Conservation (phyloP, 179 eudicot species). For the Camellia oleifera region DNA sequence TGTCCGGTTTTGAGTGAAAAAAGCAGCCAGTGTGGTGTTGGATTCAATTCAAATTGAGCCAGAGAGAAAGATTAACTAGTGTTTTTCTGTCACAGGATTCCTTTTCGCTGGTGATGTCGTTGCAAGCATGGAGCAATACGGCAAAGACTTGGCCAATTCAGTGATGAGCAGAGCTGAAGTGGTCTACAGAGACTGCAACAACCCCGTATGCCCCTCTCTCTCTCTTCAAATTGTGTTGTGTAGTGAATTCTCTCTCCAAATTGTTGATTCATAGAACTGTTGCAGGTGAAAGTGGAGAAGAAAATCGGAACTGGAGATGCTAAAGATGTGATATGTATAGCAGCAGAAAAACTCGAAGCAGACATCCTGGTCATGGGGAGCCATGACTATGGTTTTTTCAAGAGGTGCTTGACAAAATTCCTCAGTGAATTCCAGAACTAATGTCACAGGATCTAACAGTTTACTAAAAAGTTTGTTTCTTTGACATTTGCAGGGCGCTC, state of each 20-base stretch:
- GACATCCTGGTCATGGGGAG: constrained; percentile 78
- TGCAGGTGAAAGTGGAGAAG: constrained; percentile 69
- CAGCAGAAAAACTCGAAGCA: constrained; percentile 63
- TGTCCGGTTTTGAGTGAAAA: too few species aligned
- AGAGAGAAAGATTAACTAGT: not conserved
- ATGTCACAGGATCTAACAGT: not conserved
- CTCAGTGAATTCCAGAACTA: not conserved
- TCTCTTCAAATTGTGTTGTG: not conserved
- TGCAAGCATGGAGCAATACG: constrained; percentile 54
- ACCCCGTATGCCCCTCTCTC: constrained; percentile 16
- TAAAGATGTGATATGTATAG: constrained; percentile 67
- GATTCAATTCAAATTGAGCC: too few species aligned
- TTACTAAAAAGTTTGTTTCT: not conserved
- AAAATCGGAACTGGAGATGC: constrained; percentile 77
- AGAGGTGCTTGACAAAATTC: constrained; percentile 39
- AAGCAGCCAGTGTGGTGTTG: too few species aligned
- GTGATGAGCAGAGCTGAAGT: constrained; percentile 69
- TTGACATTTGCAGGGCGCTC: constrained; percentile 43
- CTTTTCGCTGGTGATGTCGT: constrained; percentile 60
- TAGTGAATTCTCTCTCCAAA: not conserved
- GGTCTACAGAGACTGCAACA: constrained; percentile 41
- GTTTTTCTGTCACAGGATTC: constrained; percentile 33
- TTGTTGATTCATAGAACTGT: not conserved
- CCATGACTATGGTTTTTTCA: constrained; percentile 82
- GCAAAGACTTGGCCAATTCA: constrained; percentile 54